phyloP scores from a whole-genome alignment of 2,329 filamentous ascomycete genomes.

The Colletotrichum lentis region DNA sequence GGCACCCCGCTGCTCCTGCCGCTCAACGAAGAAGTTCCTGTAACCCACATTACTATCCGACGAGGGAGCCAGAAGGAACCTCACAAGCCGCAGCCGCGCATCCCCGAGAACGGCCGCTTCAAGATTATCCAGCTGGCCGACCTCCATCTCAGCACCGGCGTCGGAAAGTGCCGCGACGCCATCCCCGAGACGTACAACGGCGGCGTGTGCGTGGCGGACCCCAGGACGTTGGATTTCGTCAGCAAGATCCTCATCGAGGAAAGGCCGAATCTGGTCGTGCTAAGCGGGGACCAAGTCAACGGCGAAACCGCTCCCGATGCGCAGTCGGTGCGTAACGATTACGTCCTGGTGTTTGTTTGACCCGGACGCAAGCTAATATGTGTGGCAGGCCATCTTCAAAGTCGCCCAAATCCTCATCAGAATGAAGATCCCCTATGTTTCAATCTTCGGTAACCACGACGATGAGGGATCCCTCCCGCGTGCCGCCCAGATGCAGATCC shows the following conservation, averaged over 20 bases:
- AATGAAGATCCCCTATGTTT: conserved; percentile 88
- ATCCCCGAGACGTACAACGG: conserved; percentile 76
- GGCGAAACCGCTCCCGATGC: conserved; percentile 91
- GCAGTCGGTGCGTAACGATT: conserved; percentile 69
- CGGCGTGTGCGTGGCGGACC: conserved; percentile 88
- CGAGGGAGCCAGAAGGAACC: conserved; percentile 71
- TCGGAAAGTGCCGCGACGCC: conserved; percentile 86
- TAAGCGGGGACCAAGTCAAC: conserved; percentile 95
- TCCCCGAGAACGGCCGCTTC: conserved; percentile 89
- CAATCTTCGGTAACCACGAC: conserved; percentile 97
- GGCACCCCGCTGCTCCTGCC: conserved; percentile 78
- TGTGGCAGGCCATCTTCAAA: conserved; percentile 82
- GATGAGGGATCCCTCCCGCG: conserved; percentile 86
- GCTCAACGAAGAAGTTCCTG: conserved; percentile 66
- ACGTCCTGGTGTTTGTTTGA: background rate
- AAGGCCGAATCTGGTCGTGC: conserved; percentile 88
- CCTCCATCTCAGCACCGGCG: conserved; percentile 88
- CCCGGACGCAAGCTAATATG: conserved; percentile 13
- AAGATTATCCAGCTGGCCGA: conserved; percentile 98
- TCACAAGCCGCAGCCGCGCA: conserved; percentile 76
- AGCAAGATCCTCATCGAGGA: conserved; percentile 86
- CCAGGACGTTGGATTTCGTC: conserved; percentile 89
- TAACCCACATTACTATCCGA: conserved; percentile 79
- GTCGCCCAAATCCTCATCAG: conserved; percentile 84
- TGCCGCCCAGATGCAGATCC: conserved; percentile 80